These are phyloP conservation scores for Lotus japonicus DNA, from an alignment of 306 rosid genomes.

Conservation along the genomic window DNA sequence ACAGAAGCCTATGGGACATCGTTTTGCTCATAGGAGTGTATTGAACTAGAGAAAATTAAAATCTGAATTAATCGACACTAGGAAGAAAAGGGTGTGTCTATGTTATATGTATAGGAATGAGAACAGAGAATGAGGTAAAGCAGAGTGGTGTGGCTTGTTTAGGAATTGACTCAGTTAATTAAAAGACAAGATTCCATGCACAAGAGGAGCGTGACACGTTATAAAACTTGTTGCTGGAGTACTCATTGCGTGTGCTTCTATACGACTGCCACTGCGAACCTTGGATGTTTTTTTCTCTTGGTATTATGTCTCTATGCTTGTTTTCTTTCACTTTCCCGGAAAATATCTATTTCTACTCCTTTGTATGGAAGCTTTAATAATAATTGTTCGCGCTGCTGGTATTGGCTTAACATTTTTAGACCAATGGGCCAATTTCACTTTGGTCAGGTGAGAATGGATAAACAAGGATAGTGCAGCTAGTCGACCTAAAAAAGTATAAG, in stretches of 20 bases:
- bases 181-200: slow-evolving; percentile 22
- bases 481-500: too few relatives aligned
- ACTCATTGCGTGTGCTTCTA: not conserved
- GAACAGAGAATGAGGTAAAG: not conserved
- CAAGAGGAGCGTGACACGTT: slow-evolving; percentile 18
- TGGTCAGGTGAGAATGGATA: too few relatives aligned
- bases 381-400: not conserved
- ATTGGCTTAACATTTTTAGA: not conserved
- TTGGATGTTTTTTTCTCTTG: not conserved
- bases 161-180: not conserved
- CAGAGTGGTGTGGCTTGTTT: not conserved
- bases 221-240: not conserved
- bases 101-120: not conserved
- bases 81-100: not conserved
- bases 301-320: not conserved
- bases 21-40: not conserved
- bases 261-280: not conserved
- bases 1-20: not conserved
- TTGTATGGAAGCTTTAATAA: not conserved
- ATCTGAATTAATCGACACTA: not conserved
- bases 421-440: not conserved
- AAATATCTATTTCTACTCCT: not conserved
- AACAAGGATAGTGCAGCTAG: too few relatives aligned
- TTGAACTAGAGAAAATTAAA: not conserved
- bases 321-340: not conserved